Base-by-base conservation (phyloP, 1,284 basidiomycete genomes). In the Boletellus sp. region DNA sequence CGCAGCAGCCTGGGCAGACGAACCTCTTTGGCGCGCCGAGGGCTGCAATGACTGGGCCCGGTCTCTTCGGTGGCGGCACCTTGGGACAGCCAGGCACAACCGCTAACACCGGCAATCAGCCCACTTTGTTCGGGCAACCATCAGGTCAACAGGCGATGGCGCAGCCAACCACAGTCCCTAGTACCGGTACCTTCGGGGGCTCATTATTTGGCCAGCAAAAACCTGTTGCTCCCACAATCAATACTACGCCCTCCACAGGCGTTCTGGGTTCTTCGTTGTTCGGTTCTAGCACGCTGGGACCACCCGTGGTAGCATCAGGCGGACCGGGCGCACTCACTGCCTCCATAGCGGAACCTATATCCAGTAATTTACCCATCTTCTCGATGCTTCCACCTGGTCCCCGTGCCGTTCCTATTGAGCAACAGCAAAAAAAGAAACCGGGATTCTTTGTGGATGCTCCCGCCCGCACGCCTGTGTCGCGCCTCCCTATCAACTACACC, bases 271-370 rank as follows among this genome's bases (percentile, higher is more conserved):
- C 70, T 21, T 68, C 73, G 28, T 53, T 84, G 11, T 85, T 87
- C 58, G 77, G 80, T 28, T 73, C 67, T 45, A 60, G 63, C 49
- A 54, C 69, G 15, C 70, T 82, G 33, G 74, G 73, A 48, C 67
- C 71, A 11, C 74, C 79, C 26, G 64, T 67, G 1, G 64, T 66
- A 18, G 67, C 68, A 50, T 69, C 71, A 42, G 72, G 66, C 38
- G 69, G 74, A 22, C 80, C 83, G 64, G 78, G 80, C 13, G 73
- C 77, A 1, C 74, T 95, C 50, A 89, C 84, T 13, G 89, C 92
- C 0, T 93, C 92, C 11, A 91, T 98, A 63, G 87, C 89, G 44
- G 86, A 93, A 65, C 94, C 96, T 0, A 94, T 98, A 66, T 90
- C 89, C 39, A 80, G 84, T 53, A 93, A 91, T 64, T 74, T 91